Conservation (phyloP, 495 filamentous ascomycete genomes). For the Aspergillus biplanus region DNA sequence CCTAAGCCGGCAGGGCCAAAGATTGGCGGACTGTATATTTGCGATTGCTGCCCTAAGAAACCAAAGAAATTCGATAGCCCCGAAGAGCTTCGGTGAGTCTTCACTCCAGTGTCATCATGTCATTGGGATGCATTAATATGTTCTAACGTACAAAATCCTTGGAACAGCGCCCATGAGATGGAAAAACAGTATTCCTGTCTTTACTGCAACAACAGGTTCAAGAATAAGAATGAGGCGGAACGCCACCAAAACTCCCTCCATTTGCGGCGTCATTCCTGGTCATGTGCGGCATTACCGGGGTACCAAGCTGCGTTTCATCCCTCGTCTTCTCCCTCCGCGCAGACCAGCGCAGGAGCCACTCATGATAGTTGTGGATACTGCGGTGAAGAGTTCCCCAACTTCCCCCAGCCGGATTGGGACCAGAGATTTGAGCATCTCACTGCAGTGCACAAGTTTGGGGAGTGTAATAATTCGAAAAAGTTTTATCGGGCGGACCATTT, state of each 20-base stretch:
- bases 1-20: slow-evolving; percentile 39
- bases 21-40: slow-evolving; percentile 67
- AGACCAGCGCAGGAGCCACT: slow-evolving; percentile 43
- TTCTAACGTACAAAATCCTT: slow-evolving; percentile 14
- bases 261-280: slow-evolving; percentile 95
- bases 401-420: slow-evolving; percentile 76
- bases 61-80: slow-evolving; percentile 93
- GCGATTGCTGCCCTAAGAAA: slow-evolving; percentile 98
- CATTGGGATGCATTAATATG: neutral
- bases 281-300: slow-evolving; percentile 80
- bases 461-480: slow-evolving; percentile 98
- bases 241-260: slow-evolving; percentile 97
- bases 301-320: slow-evolving; percentile 86
- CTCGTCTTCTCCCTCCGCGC: slow-evolving; percentile 51
- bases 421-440: slow-evolving; percentile 82
- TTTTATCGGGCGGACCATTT: slow-evolving; percentile 98
- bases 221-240: slow-evolving; percentile 99
- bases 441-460: slow-evolving; percentile 91
- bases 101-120: neutral
- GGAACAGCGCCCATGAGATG: slow-evolving; percentile 71
- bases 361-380: slow-evolving; percentile 93
- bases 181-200: slow-evolving; percentile 96
- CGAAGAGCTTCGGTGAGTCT: slow-evolving; percentile 81
- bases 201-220: slow-evolving; percentile 94
- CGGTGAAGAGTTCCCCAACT: slow-evolving; percentile 86